Base-by-base conservation (phyloP, 805 yeast genomes). In the Metschnikowia corniflorae region DNA sequence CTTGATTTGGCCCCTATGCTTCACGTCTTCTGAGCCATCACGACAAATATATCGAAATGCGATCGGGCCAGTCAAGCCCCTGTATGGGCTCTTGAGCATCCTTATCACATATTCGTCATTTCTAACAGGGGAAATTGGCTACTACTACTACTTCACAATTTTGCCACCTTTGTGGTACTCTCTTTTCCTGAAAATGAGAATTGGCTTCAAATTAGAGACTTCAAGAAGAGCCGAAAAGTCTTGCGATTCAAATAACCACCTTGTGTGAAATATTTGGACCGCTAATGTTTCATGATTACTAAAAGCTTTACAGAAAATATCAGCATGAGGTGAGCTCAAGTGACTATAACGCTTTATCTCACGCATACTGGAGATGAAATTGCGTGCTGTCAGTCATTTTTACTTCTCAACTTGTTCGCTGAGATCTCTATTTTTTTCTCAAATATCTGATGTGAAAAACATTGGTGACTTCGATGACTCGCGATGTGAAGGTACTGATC, bases 31-130 rank as follows among this genome's bases (percentile, higher is more conserved):
- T 66, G 63, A 49, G 65, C 70, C 3, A 46, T 61, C 7, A 45
- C 63, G 21, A 68, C 65, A 3, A 35, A 34, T 4, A 37, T 30
- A 10, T 27, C 42, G 12, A n/a, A n/a, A n/a, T n/a, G n/a, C n/a
- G n/a, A n/a, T n/a, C n/a, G n/a, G n/a, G n/a, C n/a, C n/a, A 21
- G 12, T 10, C 24, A 21, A 10, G 3, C 12, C 12, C 49, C 57
- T 4, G 39, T 39, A 4, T 18, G 39, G 5, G 21, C 49, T 54
- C 8, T 58, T 60, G 59, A 60, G 65, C 18, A 60, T 65, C 3
- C 50, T 63, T 20, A 65, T 69, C 14, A 67, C 72, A 0, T 67
- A 62, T 43, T 65, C 71, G 1, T 62, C 70, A 5, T 55, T 67
- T 24, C 44, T 71, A 32, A 57, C 60, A 5, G 72, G 72, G 3